Conservation (phyloP, 2,329 filamentous ascomycete genomes). For the Fusarium beomiforme region DNA sequence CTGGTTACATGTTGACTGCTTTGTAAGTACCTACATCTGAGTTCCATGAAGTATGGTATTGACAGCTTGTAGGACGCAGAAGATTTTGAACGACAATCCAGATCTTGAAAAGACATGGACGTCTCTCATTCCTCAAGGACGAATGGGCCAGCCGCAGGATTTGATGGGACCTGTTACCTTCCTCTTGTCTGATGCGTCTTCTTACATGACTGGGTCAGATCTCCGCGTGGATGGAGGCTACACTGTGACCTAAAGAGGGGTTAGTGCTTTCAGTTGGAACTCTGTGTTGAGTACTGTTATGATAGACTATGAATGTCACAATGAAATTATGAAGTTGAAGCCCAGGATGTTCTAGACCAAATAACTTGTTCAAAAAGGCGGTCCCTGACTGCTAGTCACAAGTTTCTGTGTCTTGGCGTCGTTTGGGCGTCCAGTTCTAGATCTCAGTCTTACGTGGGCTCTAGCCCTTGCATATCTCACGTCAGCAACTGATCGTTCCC, state of each 20-base stretch:
- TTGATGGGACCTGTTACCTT: slow-evolving; percentile 93
- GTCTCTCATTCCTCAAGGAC: slow-evolving; percentile 87
- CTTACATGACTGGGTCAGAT: slow-evolving; percentile 78
- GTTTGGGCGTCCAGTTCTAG: neutral
- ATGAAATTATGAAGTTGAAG: too few relatives aligned
- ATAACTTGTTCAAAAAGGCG: too few relatives aligned
- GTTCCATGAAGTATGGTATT: neutral
- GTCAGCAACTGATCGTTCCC: neutral
- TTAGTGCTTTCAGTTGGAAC: fast-evolving
- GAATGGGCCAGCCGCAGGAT: slow-evolving; percentile 91
- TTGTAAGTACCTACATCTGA: slow-evolving; percentile 66
- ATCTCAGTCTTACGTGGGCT: too few relatives aligned
- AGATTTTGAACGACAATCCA: slow-evolving; percentile 96
- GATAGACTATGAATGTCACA: neutral
- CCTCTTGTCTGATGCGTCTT: slow-evolving; percentile 80
- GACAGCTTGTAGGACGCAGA: slow-evolving; percentile 72
- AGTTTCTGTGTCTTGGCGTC: too few relatives aligned
- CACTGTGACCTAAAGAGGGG: slow-evolving; percentile 70
- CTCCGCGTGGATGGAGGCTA: slow-evolving; percentile 86
- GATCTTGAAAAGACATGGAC: slow-evolving; percentile 91
- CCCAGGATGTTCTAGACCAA: too few relatives aligned
- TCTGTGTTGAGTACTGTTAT: neutral
- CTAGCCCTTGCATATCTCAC: neutral
- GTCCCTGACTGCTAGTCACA: too few relatives aligned
- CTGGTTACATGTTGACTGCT: slow-evolving; percentile 95